These are phyloP conservation scores for Bjerkandera adusta DNA, from an alignment of 1,284 basidiomycete species.

Conservation along the genomic window DNA sequence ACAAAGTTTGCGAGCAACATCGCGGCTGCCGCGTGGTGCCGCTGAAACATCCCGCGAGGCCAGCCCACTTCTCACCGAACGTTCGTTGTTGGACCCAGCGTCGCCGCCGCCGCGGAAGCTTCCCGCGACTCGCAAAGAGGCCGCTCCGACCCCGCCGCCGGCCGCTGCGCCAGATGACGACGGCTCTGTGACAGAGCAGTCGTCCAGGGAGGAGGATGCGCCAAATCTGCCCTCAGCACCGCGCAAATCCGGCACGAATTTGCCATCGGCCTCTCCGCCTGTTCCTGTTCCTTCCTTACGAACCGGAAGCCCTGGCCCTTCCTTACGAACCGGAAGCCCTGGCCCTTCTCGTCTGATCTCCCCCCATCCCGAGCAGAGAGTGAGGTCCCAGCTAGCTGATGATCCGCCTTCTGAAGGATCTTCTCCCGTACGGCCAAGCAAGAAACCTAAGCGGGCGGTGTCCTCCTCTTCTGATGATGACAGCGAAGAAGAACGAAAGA, in stretches of 20 bases:
- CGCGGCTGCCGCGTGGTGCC: neutral
- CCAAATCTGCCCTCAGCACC: no score
- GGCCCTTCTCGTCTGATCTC: neutral
- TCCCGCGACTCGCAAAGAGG: neutral
- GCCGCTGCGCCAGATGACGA: slow-evolving; percentile 1
- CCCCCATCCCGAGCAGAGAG: no score
- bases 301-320: neutral
- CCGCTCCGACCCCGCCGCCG: neutral
- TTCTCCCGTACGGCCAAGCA: slow-evolving; percentile 44
- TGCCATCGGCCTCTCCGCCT: no score
- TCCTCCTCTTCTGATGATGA: slow-evolving; percentile 42
- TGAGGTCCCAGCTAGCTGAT: neutral
- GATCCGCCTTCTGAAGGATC: slow-evolving; percentile 24
- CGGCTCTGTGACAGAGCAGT: slow-evolving; percentile 13
- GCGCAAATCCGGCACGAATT: no score
- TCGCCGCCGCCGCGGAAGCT: neutral
- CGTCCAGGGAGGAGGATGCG: slow-evolving; percentile 2
- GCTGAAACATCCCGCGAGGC: neutral
- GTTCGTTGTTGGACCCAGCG: neutral
- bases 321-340: neutral
- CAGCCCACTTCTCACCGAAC: neutral
- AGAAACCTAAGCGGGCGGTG: slow-evolving; percentile 38
- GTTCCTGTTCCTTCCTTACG: no score
- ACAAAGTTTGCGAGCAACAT: neutral
- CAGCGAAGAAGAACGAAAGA: slow-evolving; percentile 50